phyloP scores from a whole-genome alignment of 148 eudicot species.

The Amaranthus cruentus region DNA sequence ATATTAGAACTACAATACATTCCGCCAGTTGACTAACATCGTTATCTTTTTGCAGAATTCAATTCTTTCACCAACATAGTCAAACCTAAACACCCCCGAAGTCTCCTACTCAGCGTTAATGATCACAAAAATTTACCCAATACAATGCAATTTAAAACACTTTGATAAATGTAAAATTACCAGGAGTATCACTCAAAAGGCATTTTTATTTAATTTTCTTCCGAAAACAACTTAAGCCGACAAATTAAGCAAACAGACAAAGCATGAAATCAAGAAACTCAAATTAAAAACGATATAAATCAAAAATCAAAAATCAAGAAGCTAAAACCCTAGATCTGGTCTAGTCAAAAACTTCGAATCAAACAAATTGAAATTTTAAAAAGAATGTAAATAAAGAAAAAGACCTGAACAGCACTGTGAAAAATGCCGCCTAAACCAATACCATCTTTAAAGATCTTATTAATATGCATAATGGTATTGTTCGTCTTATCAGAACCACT shows the following conservation, averaged over 20 bases:
- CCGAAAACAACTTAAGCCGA: not conserved
- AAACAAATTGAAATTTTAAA: not conserved
- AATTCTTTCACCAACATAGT: too few relatives aligned
- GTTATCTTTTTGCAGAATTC: too few relatives aligned
- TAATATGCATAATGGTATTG: conserved; percentile 75
- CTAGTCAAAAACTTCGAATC: too few relatives aligned
- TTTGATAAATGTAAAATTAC: too few relatives aligned
- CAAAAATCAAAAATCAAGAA: not conserved
- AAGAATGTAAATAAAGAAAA: not conserved
- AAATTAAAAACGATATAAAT: not conserved
- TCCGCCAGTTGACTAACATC: too few relatives aligned
- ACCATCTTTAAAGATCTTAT: conserved; percentile 87
- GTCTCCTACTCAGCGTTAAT: too few relatives aligned
- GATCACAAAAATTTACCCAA: too few relatives aligned
- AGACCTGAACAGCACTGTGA: conserved; percentile 86
- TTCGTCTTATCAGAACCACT: conserved; percentile 82
- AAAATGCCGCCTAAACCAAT: conserved; percentile 89
- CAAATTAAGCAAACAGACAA: not conserved
- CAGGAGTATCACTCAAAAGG: too few relatives aligned
- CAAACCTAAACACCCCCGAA: too few relatives aligned
- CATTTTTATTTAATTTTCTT: too few relatives aligned
- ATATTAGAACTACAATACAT: too few relatives aligned
- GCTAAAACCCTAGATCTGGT: conserved; percentile 42
- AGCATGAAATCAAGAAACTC: not conserved
- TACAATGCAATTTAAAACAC: too few relatives aligned